These are phyloP conservation scores for Syzygium grande DNA, from an alignment of 345 rosid genomes.

Conservation along the genomic window DNA sequence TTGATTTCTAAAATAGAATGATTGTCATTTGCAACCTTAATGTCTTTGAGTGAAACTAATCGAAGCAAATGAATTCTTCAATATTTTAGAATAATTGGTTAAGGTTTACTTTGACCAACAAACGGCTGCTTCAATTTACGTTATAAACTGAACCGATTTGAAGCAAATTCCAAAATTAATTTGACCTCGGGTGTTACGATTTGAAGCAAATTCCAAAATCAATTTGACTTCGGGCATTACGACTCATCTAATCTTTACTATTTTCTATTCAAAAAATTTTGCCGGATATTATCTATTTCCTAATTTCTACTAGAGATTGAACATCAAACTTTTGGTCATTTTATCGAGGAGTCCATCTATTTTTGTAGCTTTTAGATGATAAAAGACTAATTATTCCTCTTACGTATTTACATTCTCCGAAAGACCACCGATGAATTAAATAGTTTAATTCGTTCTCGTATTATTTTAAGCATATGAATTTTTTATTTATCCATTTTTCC, in stretches of 20 bases:
- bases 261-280: not conserved
- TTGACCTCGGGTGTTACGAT: rapidly evolving
- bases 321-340: not conserved
- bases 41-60: not conserved
- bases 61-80: too few relatives aligned
- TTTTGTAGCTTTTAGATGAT: not conserved
- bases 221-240: rapidly evolving
- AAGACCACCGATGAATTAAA: too few relatives aligned
- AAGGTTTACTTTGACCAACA: rapidly evolving
- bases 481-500: not conserved
- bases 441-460: not conserved
- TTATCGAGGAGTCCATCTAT: not conserved
- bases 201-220: not conserved
- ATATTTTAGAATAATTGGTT: too few relatives aligned
- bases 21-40: too few relatives aligned
- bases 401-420: too few relatives aligned
- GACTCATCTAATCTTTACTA: not conserved
- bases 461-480: not conserved
- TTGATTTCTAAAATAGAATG: too few relatives aligned
- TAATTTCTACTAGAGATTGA: not conserved
- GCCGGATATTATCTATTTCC: not conserved
- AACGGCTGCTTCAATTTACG: not conserved
- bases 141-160: rapidly evolving
- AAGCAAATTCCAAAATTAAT: not conserved
- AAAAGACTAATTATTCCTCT: too few relatives aligned